Conservation (phyloP, 495 filamentous ascomycete genomes). For the Xylaria bambusicola region DNA sequence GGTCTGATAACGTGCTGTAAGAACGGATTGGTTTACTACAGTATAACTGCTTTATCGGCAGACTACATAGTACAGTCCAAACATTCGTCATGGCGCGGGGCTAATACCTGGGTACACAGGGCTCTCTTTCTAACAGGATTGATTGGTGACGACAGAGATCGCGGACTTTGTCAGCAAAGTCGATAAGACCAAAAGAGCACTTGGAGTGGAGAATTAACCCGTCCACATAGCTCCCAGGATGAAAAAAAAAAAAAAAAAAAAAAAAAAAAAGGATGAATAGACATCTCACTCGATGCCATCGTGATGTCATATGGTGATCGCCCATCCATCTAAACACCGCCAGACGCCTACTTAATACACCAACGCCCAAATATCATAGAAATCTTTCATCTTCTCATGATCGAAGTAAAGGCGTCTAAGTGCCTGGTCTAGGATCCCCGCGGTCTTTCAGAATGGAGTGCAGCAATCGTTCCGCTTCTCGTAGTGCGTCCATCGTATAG, state of each 20-base stretch:
- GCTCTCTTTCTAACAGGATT: neutral
- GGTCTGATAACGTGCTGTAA: too few species aligned
- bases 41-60: too few species aligned
- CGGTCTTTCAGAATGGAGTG: neutral
- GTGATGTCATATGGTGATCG: neutral
- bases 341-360: too few species aligned
- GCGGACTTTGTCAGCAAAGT: neutral
- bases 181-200: neutral
- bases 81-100: too few species aligned
- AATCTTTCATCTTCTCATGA: neutral
- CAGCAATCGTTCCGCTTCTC: neutral
- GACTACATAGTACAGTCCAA: too few species aligned
- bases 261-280: neutral
- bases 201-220: neutral
- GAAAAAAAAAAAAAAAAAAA: neutral
- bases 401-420: neutral
- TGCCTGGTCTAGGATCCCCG: neutral
- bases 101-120: too few species aligned
- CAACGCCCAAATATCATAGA: too few species aligned
- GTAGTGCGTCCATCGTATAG: neutral
- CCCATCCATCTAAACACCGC: too few species aligned
- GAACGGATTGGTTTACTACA: too few species aligned
- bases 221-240: too few species aligned
- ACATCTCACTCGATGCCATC: neutral
- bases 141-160: too few species aligned